Conservation (phyloP, 1,284 basidiomycete genomes). For the Meripilus lineatus region DNA sequence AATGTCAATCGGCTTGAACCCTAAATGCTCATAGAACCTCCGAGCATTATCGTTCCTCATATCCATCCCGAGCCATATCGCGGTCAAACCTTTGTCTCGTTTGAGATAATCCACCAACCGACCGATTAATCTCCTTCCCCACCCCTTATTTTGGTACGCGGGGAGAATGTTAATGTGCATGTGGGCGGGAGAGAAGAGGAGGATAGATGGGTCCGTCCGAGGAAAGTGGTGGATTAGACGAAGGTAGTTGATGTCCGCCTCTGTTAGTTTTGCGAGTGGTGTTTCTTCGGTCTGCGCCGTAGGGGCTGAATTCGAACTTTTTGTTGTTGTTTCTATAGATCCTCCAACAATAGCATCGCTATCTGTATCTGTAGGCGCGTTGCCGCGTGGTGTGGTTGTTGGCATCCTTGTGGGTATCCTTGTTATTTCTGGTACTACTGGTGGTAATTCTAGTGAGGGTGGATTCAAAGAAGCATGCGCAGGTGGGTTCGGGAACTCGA, state of each 20-base stretch:
- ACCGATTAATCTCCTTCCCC: conserved; percentile 54
- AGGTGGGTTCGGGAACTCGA: conserved; percentile 26
- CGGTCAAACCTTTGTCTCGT: conserved; percentile 37
- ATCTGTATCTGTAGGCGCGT: not conserved
- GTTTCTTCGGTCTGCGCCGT: too few species aligned
- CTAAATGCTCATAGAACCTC: conserved; percentile 51
- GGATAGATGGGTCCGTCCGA: conserved; percentile 38
- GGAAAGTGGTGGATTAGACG: conserved; percentile 45
- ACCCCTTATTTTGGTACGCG: conserved; percentile 54
- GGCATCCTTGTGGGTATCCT: too few species aligned
- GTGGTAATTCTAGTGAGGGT: too few species aligned
- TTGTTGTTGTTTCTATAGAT: too few species aligned
- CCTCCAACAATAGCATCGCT: not conserved
- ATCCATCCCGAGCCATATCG: conserved; percentile 60
- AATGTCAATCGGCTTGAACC: conserved; percentile 44
- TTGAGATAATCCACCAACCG: conserved; percentile 46
- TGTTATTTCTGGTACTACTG: too few species aligned
- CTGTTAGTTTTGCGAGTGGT: conserved; percentile 26
- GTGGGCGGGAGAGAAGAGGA: conserved; percentile 58
- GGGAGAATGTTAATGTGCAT: conserved; percentile 64
- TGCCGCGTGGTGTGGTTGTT: too few species aligned
- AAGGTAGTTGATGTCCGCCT: conserved; percentile 47
- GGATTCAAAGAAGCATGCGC: too few species aligned
- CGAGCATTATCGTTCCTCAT: conserved; percentile 50
- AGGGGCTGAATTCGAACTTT: conserved; percentile 11